A percentile compares a stretch with the other conserved stretches of the same genome.
phyloP scores from a whole-genome alignment of 2,329 filamentous ascomycete species.

The Phialemoniopsis sp. region DNA sequence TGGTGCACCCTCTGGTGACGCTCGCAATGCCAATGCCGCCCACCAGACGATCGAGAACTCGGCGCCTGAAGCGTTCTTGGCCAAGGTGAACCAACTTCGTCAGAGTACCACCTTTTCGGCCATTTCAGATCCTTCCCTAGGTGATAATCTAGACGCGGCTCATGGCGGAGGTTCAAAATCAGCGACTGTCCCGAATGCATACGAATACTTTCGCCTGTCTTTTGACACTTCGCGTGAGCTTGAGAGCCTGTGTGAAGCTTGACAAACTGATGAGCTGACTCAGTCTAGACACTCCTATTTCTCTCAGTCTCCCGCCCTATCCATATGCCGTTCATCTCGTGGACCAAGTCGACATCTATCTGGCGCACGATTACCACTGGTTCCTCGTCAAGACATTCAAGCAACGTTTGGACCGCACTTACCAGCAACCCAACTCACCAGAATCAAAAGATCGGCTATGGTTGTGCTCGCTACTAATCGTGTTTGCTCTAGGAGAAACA shows the following conservation, averaged over 20 bases:
- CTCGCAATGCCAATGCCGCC: too few relatives aligned
- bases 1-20: too few relatives aligned
- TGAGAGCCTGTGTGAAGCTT: not conserved
- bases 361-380: constrained; percentile 5
- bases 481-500: constrained; percentile 1
- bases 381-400: constrained; percentile 1
- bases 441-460: constrained; percentile 5
- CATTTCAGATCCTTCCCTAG: too few relatives aligned
- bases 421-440: not conserved
- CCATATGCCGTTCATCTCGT: constrained; percentile 2
- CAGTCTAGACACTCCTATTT: constrained; percentile 1
- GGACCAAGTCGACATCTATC: constrained; percentile 2
- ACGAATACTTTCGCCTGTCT: constrained; percentile 6
- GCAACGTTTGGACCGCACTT: constrained; percentile 1
- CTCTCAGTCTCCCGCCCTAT: constrained; percentile 4
- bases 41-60: constrained; percentile 1
- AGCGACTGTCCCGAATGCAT: not conserved
- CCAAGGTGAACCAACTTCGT: constrained; percentile 3
- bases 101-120: not conserved
- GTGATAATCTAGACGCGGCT: too few relatives aligned
- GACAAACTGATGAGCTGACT: too few relatives aligned
- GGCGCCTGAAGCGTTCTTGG: constrained; percentile 1
- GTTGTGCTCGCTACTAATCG: constrained; percentile 2
- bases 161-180: not conserved
- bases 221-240: constrained; percentile 3